Conservation (phyloP, 495 filamentous ascomycete genomes). For the Penicillium odoratum region DNA sequence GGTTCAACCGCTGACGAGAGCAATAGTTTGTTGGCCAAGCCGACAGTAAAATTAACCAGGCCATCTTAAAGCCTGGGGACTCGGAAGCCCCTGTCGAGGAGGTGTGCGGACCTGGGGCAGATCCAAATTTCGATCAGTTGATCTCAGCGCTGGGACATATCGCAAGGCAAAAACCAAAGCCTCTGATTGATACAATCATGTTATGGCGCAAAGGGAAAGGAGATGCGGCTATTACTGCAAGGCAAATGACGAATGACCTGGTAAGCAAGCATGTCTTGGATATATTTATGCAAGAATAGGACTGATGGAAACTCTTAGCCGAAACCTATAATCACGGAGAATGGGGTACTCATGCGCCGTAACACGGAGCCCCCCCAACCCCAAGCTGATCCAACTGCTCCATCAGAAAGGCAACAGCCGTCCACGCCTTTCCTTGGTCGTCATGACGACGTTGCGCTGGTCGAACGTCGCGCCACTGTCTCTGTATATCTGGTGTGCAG, state of each 20-base stretch:
- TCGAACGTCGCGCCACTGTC: constrained; percentile 83
- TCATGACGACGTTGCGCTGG: constrained; percentile 68
- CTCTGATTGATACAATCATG: constrained; percentile 96
- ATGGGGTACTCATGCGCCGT: constrained; percentile 47
- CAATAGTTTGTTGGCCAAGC: constrained; percentile 69
- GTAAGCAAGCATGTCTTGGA: constrained; percentile 33
- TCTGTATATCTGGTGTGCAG: constrained; percentile 95
- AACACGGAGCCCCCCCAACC: constrained; percentile 55
- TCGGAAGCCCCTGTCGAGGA: constrained; percentile 79
- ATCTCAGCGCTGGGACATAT: constrained; percentile 92
- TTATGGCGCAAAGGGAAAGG: constrained; percentile 94
- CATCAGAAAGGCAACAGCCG: constrained; percentile 28
- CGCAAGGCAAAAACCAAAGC: constrained; percentile 87
- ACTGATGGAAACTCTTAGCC: constrained; percentile 17
- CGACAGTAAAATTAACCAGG: constrained; percentile 88
- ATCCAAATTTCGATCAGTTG: constrained; percentile 91
- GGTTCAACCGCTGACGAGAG: background rate
- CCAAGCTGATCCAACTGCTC: constrained; percentile 24
- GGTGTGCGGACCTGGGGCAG: constrained; percentile 85
- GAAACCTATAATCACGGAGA: constrained; percentile 32
- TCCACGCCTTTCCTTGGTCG: constrained; percentile 48
- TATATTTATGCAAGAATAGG: background rate
- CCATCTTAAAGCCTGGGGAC: constrained; percentile 69
- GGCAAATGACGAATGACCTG: constrained; percentile 61
- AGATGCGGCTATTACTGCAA: constrained; percentile 69